Percentiles rank a stretch among this genome's conserved stretches.
These are phyloP conservation scores for Tuber calosporum DNA, from an alignment of 495 filamentous ascomycete genomes.

Conservation along the genomic window DNA sequence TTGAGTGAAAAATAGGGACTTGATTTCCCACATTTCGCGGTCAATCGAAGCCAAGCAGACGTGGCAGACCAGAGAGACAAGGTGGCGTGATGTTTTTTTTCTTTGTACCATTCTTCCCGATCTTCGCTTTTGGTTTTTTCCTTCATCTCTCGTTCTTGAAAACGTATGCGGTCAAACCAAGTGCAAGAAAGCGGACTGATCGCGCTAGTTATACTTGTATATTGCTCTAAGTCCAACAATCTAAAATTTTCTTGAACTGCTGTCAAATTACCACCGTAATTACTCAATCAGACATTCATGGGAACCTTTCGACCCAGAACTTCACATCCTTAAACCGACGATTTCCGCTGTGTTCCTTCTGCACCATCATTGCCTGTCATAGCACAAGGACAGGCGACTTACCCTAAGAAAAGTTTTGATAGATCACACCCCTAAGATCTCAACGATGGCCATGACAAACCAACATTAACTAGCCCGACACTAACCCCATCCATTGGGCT, in stretches of 20 bases:
- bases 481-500: background rate
- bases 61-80: background rate
- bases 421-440: background rate
- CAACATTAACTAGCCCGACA: background rate
- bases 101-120: background rate
- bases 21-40: background rate
- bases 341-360: background rate
- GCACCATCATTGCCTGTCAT: background rate
- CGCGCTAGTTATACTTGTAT: background rate
- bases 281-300: background rate
- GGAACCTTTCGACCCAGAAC: background rate
- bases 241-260: background rate
- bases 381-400: too few relatives aligned
- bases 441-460: background rate
- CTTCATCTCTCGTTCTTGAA: background rate
- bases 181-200: background rate
- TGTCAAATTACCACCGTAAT: background rate
- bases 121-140: background rate
- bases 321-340: background rate
- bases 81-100: background rate
- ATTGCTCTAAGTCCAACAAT: too few relatives aligned
- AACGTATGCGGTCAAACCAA: background rate
- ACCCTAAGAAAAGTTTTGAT: background rate
- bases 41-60: background rate
- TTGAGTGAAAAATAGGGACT: background rate